Evolutionary conservation across 352 stramenopile genomes (phyloP).

Genomic region (Phytophthora syringae): DNA sequence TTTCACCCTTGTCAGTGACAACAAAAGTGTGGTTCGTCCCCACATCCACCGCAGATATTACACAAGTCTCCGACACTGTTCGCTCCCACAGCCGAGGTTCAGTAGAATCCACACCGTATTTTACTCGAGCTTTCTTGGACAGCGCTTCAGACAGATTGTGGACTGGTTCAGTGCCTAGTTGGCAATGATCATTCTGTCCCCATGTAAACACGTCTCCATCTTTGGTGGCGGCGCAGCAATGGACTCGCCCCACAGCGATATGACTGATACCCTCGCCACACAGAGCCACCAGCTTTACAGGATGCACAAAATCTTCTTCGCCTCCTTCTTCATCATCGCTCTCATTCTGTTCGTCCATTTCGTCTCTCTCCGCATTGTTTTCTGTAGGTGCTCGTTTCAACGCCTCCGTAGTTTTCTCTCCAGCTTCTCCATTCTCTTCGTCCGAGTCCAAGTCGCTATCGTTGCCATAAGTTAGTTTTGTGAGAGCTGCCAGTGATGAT

Average conservation of each 20-base stretch:
- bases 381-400: conserved; percentile 13
- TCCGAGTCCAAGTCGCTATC: conserved; percentile 64
- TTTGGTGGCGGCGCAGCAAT: conserved; percentile 80
- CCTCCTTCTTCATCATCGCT: conserved; percentile 47
- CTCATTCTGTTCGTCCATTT: conserved; percentile 12
- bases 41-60: conserved; percentile 61
- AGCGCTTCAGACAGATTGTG: conserved; percentile 64
- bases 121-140: conserved; percentile 61
- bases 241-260: conserved; percentile 78
- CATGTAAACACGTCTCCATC: conserved; percentile 86
- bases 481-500: conserved; percentile 37
- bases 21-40: conserved; percentile 81
- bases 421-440: conserved; percentile 31
- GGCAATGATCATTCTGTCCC: conserved; percentile 86
- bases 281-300: conserved; percentile 66
- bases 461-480: conserved; percentile 50
- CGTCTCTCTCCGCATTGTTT: conserved; percentile 25
- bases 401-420: background rate
- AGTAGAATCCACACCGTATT: conserved; percentile 62
- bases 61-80: conserved; percentile 63
- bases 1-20: conserved; percentile 54
- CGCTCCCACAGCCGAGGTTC: conserved; percentile 77
- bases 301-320: conserved; percentile 73
- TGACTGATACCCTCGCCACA: conserved; percentile 72
- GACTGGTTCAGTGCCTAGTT: conserved; percentile 68